phyloP scores from a whole-genome alignment of 2,329 filamentous ascomycete genomes.

The Scedosporium aurantiacum region DNA sequence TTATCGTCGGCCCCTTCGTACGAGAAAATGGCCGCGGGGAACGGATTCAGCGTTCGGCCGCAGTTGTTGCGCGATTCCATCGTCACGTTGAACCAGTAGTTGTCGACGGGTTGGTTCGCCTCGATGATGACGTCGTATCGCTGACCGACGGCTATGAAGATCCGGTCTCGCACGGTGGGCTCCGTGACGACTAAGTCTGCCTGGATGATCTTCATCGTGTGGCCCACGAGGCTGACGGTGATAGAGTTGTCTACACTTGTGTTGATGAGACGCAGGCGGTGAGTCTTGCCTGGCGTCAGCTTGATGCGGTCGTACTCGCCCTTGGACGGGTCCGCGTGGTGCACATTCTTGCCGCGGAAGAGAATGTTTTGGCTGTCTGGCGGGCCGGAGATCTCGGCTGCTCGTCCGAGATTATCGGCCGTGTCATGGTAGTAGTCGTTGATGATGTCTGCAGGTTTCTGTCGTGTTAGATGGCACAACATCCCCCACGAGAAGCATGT shows the following conservation, averaged over 20 bases:
- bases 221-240: constrained; percentile 39
- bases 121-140: constrained; percentile 35
- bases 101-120: constrained; percentile 21
- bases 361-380: constrained; percentile 23
- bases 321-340: constrained; percentile 15
- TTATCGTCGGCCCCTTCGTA: constrained; percentile 22
- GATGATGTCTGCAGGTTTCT: constrained; percentile 18
- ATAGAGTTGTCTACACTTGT: constrained; percentile 36
- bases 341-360: constrained; percentile 30
- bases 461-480: neutral
- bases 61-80: constrained; percentile 17
- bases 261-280: constrained; percentile 38
- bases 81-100: constrained; percentile 32
- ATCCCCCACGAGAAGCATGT: neutral
- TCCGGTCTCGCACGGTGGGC: constrained; percentile 34
- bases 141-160: constrained; percentile 38
- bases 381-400: constrained; percentile 11
- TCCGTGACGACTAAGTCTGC: constrained; percentile 42
- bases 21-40: constrained; percentile 24
- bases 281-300: constrained; percentile 17
- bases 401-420: constrained; percentile 17
- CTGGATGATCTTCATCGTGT: constrained; percentile 40
- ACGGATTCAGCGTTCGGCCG: constrained; percentile 17
- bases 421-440: constrained; percentile 40
- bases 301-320: constrained; percentile 20